phyloP scores from a whole-genome alignment of 2,329 filamentous ascomycete genomes.

The Niveomyces coronatus region DNA sequence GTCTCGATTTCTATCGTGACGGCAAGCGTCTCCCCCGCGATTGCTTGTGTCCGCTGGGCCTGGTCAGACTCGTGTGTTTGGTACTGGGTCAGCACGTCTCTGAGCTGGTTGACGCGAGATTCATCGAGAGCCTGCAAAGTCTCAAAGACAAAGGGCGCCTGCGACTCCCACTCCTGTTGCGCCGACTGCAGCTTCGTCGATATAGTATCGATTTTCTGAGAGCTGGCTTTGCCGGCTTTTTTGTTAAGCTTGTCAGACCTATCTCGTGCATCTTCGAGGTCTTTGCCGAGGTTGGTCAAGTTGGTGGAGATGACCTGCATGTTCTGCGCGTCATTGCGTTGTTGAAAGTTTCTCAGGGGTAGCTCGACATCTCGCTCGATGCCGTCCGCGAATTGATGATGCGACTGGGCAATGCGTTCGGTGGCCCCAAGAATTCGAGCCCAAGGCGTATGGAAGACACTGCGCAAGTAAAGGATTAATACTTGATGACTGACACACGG shows the following conservation, averaged over 20 bases:
- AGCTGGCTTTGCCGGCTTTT: constrained; percentile 67
- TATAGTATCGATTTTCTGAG: constrained; percentile 68
- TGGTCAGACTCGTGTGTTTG: constrained; percentile 88
- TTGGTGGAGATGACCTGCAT: constrained; percentile 77
- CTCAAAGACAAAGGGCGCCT: constrained; percentile 92
- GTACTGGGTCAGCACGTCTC: constrained; percentile 84
- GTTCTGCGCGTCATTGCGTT: constrained; percentile 66
- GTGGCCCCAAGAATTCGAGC: constrained; percentile 72
- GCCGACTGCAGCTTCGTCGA: constrained; percentile 64
- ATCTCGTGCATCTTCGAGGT: constrained; percentile 74
- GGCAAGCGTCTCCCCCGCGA: constrained; percentile 71
- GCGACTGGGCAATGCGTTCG: constrained; percentile 72
- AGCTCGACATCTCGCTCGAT: constrained; percentile 84
- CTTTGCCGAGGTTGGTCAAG: constrained; percentile 67
- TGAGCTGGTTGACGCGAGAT: constrained; percentile 75
- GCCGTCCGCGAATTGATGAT: constrained; percentile 67
- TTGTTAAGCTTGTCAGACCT: constrained; percentile 74
- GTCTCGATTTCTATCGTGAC: constrained; percentile 79
- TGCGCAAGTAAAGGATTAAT: constrained; percentile 26
- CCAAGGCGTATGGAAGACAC: constrained; percentile 87
- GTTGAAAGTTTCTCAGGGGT: constrained; percentile 66
- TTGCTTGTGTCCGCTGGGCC: constrained; percentile 62
- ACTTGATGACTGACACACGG: background rate
- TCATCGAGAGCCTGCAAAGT: constrained; percentile 86
- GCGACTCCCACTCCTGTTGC: constrained; percentile 82